Percentiles rank a stretch among this genome's conserved stretches.
Conservation (phyloP, 306 rosid species). For the Adenanthera pavonina region DNA sequence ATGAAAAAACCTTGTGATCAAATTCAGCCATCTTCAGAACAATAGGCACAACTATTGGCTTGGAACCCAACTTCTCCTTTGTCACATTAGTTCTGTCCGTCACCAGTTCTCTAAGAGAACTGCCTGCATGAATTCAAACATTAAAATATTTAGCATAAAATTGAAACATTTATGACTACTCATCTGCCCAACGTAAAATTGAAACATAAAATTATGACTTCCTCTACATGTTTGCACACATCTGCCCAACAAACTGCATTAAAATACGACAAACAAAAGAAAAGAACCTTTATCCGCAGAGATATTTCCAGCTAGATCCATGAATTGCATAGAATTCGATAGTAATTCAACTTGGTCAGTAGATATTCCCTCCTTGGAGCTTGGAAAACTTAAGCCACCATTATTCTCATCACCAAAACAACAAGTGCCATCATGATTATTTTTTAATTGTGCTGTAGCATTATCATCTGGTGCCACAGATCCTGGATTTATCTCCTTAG, state of each 20-base stretch:
- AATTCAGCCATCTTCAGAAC: conserved; percentile 96
- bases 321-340: conserved; percentile 51
- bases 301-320: conserved; percentile 46
- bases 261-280: conserved; percentile 31
- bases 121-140: conserved; percentile 58
- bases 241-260: conserved; percentile 22
- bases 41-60: conserved; percentile 83
- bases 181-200: conserved; percentile 14
- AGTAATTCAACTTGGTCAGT: conserved; percentile 51
- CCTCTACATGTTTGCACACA: not conserved
- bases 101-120: conserved; percentile 51
- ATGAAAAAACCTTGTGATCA: conserved; percentile 83
- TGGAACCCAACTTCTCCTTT: conserved; percentile 77
- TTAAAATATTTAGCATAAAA: conserved; percentile 7
- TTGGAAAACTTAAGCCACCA: conserved; percentile 38
- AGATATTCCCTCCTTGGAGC: conserved; percentile 47
- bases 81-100: conserved; percentile 41
- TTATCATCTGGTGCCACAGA: conserved; percentile 49
- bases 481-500: conserved; percentile 50
- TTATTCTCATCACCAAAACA: conserved; percentile 41
- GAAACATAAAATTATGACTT: conserved; percentile 24
- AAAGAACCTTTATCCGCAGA: conserved; percentile 57
- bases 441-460: conserved; percentile 44
- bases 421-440: conserved; percentile 37
- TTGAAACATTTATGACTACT: conserved; percentile 9